Evolutionary conservation across 306 rosid species (phyloP).

Genomic region (Vigna radiata): DNA sequence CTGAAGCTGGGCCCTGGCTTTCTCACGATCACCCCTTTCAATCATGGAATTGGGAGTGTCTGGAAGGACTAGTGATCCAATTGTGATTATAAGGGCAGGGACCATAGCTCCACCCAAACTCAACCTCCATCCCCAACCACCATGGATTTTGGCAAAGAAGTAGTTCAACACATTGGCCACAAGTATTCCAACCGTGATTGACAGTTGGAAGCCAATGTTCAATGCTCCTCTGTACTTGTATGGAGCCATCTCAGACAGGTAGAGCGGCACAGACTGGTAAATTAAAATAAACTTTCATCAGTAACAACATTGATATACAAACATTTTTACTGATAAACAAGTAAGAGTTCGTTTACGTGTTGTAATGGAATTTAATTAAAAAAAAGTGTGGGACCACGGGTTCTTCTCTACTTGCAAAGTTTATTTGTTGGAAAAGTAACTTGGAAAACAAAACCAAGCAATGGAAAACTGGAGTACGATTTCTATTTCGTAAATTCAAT

Average conservation of each 20-base stretch:
- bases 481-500: background rate
- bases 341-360: background rate
- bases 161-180: conserved; percentile 81
- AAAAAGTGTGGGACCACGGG: conserved; percentile 18
- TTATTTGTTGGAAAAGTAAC: background rate
- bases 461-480: background rate
- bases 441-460: background rate
- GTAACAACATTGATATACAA: conserved; percentile 6
- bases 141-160: conserved; percentile 86
- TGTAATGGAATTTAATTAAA: background rate
- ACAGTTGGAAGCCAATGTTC: conserved; percentile 84
- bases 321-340: background rate
- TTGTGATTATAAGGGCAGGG: conserved; percentile 76
- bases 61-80: conserved; percentile 72
- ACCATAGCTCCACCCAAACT: conserved; percentile 93
- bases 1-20: conserved; percentile 58
- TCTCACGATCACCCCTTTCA: conserved; percentile 70
- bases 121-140: conserved; percentile 99
- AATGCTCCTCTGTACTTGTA: conserved; percentile 84
- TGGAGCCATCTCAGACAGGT: conserved; percentile 95
- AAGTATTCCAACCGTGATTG: conserved; percentile 86
- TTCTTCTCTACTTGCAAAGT: conserved; percentile 20
- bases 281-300: background rate
- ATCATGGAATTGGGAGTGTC: conserved; percentile 95
- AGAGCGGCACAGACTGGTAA: conserved; percentile 82